Evolutionary conservation across 2,329 filamentous ascomycete species (phyloP), one percentile per base, ranked within the genome.

Genomic region (Alternaria sp.): DNA sequence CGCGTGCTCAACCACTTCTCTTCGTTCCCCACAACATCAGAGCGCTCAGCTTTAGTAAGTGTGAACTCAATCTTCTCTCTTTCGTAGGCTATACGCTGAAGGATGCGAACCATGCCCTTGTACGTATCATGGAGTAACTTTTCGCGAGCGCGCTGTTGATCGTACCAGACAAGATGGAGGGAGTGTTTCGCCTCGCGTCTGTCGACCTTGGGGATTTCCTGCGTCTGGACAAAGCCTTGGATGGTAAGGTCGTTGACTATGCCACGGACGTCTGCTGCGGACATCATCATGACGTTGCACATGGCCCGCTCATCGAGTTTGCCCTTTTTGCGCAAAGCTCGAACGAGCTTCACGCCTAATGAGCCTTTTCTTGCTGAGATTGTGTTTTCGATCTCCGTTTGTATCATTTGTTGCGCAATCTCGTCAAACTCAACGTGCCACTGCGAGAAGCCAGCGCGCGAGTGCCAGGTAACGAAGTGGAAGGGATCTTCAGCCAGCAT

Each of bases 251-350:
- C 87, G 13, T 91, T 89, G 78, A 98, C 89, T 62, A 93, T 90
- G 57, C 89, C 88, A 45, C 95, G 91, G 24, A 98, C 87, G 52
- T 97, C 92, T 57, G 90, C 88, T 69, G 94, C 91, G 56, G 90
- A 90, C 82, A 97, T 89, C 60, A 99, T 85, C 52, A 90, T 91
- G 55, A 93, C 84, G 49, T 88, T 88, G 36, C 91, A 90, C 11
- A 97, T 83, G 60, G 91, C 89, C 77, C 96, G 96, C 77, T 99
- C 95, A 66, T 98, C 94, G n/a, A 98, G 83, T 73, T 95, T 97
- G 52, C 95, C 95, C 72, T 93, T 92, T 58, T 90, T 88, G 37
- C 90, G 86, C 21, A 99, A 84, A 54, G 98, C 92, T 21, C 92
- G 90, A 21, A 93, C 85, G n/a, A 99, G 82, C 8, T 94, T 90